Evolutionary conservation across 176 grass and related monocot species (phyloP), one percentile per base, ranked within the genome.

Genomic region (Oryza officinalis): DNA sequence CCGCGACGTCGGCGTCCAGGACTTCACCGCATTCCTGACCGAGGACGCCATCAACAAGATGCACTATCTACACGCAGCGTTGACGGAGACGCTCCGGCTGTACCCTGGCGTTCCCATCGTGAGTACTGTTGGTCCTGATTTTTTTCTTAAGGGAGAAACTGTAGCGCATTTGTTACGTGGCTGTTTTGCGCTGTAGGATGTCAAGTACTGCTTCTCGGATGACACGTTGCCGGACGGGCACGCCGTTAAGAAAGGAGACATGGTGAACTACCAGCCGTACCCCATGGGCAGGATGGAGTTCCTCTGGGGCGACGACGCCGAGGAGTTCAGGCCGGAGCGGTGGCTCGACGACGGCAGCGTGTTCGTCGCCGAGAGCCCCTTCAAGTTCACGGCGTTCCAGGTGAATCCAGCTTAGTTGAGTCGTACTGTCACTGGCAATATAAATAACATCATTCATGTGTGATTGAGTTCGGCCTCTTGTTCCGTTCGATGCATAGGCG

Each of bases 201-300:
- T 72, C 14, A 97, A 97, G 82, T 83, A 77, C 50, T 97, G 94
- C 75, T 90, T 86, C 20, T 88, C 89, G 1, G 92, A 94, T 3
- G 94, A 97, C 87, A 92, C 82, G 10, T 61, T 97, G 75, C 94
- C 92, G 22, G 92, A 90, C 71, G 94, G 94, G 15, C 75, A 88
- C 60, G 63, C 83, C 0, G 28, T 97, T 8, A 90, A 67, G 6
- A 87, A 97, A 90, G 94, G 89, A 26, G 94, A 97, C 79, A 67
- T 92, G 80, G 85, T 97, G 79, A 67, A 75, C 79, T 97, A 94
- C 67, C 92, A 97, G 76, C 89, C 94, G 71, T 97, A 82, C 74
- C 75, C 89, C 46, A 94, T 97, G 92, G 94, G 91, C 5, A 92
- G 94, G 67, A 97, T 97, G 94, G 52, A 90, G 75, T 92, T 94